These are phyloP conservation scores for Stellera chamaejasme DNA, from an alignment of 345 rosid species.

Conservation along the genomic window DNA sequence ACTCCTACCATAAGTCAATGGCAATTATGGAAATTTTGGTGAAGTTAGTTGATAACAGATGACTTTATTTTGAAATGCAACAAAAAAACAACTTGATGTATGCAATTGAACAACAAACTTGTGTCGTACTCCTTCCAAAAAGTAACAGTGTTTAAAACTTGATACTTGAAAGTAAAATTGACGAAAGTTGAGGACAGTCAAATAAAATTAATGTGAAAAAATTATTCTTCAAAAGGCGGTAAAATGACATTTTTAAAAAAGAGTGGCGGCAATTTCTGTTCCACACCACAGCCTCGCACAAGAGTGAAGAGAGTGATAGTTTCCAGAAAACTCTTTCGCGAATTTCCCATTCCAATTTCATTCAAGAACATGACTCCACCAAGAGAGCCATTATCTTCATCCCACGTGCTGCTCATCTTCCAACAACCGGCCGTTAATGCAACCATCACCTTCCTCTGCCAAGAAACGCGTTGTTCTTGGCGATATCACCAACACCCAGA, in stretches of 20 bases:
- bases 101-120: no score
- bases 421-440: not conserved
- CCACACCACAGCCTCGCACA: not conserved
- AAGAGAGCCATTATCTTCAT: conserved; percentile 5
- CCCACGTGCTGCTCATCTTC: conserved; percentile 5
- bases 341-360: not conserved
- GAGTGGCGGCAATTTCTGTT: conserved; percentile 4
- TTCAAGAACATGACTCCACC: conserved; percentile 7
- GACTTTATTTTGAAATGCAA: no score
- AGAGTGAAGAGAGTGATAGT: not conserved
- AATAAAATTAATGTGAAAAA: no score
- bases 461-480: conserved; percentile 21
- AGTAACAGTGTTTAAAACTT: no score
- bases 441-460: not conserved
- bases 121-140: no score
- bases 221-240: conserved; percentile 5
- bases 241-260: conserved; percentile 6
- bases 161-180: no score
- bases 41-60: no score
- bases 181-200: no score
- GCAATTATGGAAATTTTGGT: no score
- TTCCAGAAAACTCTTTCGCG: not conserved
- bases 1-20: no score
- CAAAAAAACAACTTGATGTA: no score
- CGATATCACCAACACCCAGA: conserved; percentile 17